phyloP scores from a whole-genome alignment of 257 asterid species.

The Coffea canephora region DNA sequence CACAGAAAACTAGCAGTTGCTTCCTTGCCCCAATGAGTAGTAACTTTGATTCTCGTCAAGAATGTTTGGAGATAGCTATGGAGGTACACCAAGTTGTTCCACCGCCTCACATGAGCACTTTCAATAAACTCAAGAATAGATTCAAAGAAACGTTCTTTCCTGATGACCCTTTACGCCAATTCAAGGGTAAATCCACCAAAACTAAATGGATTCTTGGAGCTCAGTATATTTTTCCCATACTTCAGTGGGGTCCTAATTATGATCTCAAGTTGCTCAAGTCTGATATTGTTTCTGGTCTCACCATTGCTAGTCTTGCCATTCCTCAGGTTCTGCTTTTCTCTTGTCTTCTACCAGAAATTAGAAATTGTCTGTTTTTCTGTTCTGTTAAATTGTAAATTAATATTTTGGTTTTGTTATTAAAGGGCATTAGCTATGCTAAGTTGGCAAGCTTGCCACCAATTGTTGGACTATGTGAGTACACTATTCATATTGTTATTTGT shows the following conservation, averaged over 20 bases:
- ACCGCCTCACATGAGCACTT: slow-evolving; percentile 60
- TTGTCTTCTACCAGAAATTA: neutral
- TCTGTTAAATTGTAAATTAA: neutral
- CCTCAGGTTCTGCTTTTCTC: slow-evolving; percentile 51
- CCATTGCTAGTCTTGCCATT: slow-evolving; percentile 91
- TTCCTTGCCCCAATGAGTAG: slow-evolving; percentile 4
- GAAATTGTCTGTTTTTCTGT: neutral
- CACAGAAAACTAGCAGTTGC: neutral
- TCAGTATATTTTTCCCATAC: slow-evolving; percentile 63
- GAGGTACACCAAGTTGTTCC: slow-evolving; percentile 62
- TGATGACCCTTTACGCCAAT: slow-evolving; percentile 80
- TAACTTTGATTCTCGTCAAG: slow-evolving; percentile 12
- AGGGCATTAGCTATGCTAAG: slow-evolving; percentile 97
- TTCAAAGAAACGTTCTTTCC: slow-evolving; percentile 82
- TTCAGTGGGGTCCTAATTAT: slow-evolving; percentile 81
- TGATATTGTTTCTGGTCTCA: slow-evolving; percentile 84
- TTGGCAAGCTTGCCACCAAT: slow-evolving; percentile 88
- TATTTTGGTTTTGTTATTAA: slow-evolving; percentile 5
- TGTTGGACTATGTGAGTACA: slow-evolving; percentile 74
- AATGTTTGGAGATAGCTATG: slow-evolving; percentile 36
- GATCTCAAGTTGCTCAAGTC: slow-evolving; percentile 59
- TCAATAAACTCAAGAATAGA: slow-evolving; percentile 46
- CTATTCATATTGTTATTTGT: neutral
- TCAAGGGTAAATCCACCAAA: slow-evolving; percentile 55
- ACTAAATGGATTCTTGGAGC: slow-evolving; percentile 49